Percentiles rank a stretch among this genome's conserved stretches.
These are phyloP conservation scores for Diplocarpon mali DNA, from an alignment of 2,329 filamentous ascomycete species.

Conservation along the genomic window DNA sequence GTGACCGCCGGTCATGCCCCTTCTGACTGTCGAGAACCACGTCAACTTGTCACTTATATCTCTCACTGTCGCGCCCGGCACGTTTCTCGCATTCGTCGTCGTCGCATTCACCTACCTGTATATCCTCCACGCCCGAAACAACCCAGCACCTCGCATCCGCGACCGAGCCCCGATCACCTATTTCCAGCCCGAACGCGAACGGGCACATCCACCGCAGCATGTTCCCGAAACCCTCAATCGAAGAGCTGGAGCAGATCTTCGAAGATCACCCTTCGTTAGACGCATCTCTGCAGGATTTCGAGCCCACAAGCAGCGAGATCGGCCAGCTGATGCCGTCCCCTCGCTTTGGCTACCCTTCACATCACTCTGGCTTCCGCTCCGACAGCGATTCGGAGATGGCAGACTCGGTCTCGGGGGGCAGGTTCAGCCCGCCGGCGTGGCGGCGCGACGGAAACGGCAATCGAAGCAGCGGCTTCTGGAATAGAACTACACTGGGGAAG, in stretches of 20 bases:
- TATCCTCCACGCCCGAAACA: constrained; percentile 21
- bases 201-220: constrained; percentile 3
- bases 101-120: constrained; percentile 24
- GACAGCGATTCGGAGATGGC: constrained; percentile 30
- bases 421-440: constrained; percentile 58
- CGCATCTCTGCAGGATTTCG: constrained; percentile 52
- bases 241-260: constrained; percentile 37
- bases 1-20: constrained; percentile 20
- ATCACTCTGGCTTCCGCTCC: constrained; percentile 54
- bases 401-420: constrained; percentile 37
- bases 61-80: constrained; percentile 25
- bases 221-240: constrained; percentile 25
- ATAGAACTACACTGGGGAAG: constrained; percentile 40
- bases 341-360: constrained; percentile 41
- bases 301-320: constrained; percentile 35
- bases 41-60: constrained; percentile 24
- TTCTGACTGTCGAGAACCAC: constrained; percentile 26
- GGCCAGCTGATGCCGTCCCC: constrained; percentile 27
- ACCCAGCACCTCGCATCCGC: constrained; percentile 10
- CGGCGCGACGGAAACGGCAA: constrained; percentile 35
- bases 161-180: not conserved
- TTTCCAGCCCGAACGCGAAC: not conserved
- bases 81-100: constrained; percentile 19
- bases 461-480: constrained; percentile 34
- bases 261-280: constrained; percentile 48